phyloP scores from a whole-genome alignment of 2,329 filamentous ascomycete genomes.

The Balansia obtecta region DNA sequence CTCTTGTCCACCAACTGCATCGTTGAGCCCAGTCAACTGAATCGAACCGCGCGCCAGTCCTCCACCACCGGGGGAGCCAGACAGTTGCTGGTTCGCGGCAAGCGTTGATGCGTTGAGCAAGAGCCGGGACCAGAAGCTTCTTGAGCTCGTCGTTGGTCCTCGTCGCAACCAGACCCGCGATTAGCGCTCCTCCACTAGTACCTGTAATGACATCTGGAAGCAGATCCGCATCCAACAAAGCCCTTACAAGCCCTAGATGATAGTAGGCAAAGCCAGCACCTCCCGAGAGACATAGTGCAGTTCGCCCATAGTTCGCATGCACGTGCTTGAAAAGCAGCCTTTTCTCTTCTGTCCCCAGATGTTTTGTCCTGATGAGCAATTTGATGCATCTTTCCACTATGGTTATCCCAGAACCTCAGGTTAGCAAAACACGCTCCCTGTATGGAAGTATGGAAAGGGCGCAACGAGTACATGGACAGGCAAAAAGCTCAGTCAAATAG shows the following conservation, averaged over 20 bases:
- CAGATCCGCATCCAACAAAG: constrained; percentile 72
- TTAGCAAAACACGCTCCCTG: not conserved
- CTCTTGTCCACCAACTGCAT: constrained; percentile 80
- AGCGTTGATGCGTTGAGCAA: constrained; percentile 75
- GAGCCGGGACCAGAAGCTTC: constrained; percentile 68
- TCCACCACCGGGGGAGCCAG: constrained; percentile 81
- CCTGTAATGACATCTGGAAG: constrained; percentile 92
- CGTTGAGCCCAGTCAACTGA: constrained; percentile 79
- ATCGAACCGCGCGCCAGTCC: constrained; percentile 87
- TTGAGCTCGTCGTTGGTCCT: constrained; percentile 87
- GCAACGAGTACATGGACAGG: not conserved
- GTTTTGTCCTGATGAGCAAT: constrained; percentile 55
- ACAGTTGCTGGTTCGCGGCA: constrained; percentile 65
- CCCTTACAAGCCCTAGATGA: constrained; percentile 86
- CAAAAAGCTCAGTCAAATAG: not conserved
- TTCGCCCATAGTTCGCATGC: constrained; percentile 82
- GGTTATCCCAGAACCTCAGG: not conserved
- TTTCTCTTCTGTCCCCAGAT: constrained; percentile 62
- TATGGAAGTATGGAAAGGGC: no score
- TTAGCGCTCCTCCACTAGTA: constrained; percentile 84
- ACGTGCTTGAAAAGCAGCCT: constrained; percentile 75
- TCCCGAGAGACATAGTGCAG: constrained; percentile 83
- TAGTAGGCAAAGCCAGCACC: constrained; percentile 95
- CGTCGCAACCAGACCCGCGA: constrained; percentile 78
- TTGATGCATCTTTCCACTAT: constrained; percentile 52